These are phyloP conservation scores for Trametes pubescens DNA, from an alignment of 1,284 basidiomycete species.

Conservation along the genomic window DNA sequence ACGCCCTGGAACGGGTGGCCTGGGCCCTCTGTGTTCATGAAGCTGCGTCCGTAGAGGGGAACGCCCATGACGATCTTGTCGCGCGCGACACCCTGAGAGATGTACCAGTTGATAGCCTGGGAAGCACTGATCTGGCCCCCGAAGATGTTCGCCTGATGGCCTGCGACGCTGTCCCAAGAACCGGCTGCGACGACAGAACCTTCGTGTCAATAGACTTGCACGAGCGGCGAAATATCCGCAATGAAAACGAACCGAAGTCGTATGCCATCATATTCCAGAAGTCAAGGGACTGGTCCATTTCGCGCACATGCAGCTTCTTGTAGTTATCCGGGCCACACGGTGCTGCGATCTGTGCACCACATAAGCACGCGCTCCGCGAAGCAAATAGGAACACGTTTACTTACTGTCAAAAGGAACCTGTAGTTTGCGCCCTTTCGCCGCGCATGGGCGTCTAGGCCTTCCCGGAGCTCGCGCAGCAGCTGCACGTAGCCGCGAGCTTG, in stretches of 20 bases:
- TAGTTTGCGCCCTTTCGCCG: constrained; percentile 63
- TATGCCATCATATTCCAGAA: constrained; percentile 99
- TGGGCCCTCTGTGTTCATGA: constrained; percentile 86
- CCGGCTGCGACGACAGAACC: constrained; percentile 58
- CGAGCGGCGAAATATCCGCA: background rate
- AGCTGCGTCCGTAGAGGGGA: constrained; percentile 92
- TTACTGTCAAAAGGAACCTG: constrained; percentile 79
- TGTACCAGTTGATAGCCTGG: constrained; percentile 81
- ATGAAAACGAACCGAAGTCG: constrained; percentile 74
- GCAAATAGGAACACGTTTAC: constrained; percentile 39
- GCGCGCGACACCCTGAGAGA: constrained; percentile 72
- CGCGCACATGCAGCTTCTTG: constrained; percentile 75
- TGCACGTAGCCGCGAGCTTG: constrained; percentile 80
- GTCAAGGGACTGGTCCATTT: constrained; percentile 90
- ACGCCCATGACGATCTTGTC: constrained; percentile 90
- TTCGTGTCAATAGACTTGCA: constrained; percentile 14
- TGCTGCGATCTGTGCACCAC: constrained; percentile 74
- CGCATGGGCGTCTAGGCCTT: constrained; percentile 74
- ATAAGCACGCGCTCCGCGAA: constrained; percentile 13
- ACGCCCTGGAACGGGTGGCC: constrained; percentile 81
- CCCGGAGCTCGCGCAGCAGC: constrained; percentile 74
- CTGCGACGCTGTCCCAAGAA: constrained; percentile 81
- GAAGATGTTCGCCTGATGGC: constrained; percentile 91
- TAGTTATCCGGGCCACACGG: constrained; percentile 94
- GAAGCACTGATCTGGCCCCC: constrained; percentile 71